A percentile compares a stretch with the other conserved stretches of the same genome.
Conservation (phyloP, 2,329 filamentous ascomycete genomes). For the Clarireedia sp. region DNA sequence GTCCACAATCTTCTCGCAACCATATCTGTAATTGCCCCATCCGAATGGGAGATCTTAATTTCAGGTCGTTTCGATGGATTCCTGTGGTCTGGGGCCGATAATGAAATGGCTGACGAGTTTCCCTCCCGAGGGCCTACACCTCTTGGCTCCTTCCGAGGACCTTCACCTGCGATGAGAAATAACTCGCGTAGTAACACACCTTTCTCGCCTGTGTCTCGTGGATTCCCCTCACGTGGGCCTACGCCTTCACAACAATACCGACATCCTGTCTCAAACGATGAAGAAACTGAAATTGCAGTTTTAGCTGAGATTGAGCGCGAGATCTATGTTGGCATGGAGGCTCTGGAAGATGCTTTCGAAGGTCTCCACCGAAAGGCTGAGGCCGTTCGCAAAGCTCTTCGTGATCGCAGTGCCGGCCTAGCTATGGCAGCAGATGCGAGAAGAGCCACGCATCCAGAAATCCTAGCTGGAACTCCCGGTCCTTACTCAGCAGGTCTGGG, state of each 20-base stretch:
- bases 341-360: conserved; percentile 89
- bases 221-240: conserved; percentile 41
- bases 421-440: conserved; percentile 27
- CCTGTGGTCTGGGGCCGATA: conserved; percentile 82
- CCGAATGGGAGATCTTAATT: conserved; percentile 94
- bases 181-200: conserved; percentile 26
- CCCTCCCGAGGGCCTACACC: conserved; percentile 49
- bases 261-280: conserved; percentile 74
- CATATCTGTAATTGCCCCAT: conserved; percentile 75
- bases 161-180: conserved; percentile 21
- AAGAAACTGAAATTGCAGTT: conserved; percentile 86
- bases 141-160: conserved; percentile 31
- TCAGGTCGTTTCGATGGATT: conserved; percentile 95
- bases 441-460: conserved; percentile 21
- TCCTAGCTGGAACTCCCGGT: conserved; percentile 37
- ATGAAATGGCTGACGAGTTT: conserved; percentile 36
- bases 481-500: conserved; percentile 25
- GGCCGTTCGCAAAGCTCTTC: conserved; percentile 65
- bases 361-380: conserved; percentile 81
- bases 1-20: conserved; percentile 84
- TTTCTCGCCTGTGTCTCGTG: conserved; percentile 25
- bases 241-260: conserved; percentile 47
- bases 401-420: conserved; percentile 75
- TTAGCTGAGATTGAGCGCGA: conserved; percentile 88
- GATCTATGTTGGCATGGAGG: conserved; percentile 91